Evolutionary conservation across 2,329 filamentous ascomycete species (phyloP), one percentile per base, ranked within the genome.

Genomic region (Dactylellina leptospora): DNA sequence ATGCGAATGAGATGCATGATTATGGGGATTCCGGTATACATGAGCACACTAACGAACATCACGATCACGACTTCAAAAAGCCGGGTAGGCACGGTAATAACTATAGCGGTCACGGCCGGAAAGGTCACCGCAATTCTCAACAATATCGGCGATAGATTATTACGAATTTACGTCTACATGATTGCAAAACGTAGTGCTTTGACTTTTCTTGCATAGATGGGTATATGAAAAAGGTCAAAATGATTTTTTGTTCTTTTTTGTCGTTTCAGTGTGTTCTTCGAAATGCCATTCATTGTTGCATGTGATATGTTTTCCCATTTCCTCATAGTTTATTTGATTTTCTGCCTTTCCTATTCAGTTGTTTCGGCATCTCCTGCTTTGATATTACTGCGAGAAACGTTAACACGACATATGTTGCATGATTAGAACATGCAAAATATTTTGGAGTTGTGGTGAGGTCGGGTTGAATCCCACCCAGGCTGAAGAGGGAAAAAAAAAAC

Each of bases 301-400:
- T 36, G 36, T 4, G 16, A 11, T 45, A 44, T 36, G n/a, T 59
- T 38, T 25, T 38, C 18, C 38, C 5, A n/a, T n/a, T n/a, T n/a
- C n/a, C n/a, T n/a, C n/a, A n/a, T n/a, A n/a, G n/a, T 22, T 22
- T 18, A 40, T 33, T 44, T 22, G 58, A 44, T 45, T 38, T 23
- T 45, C 47, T 33, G 10, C 27, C 20, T 5, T 47, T 47, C 4
- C 38, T 9, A 16, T 30, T 54, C 23, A 27, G 27, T 30, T 54
- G 33, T 55, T 55, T 55, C 51, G 51, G 51, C 28, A 18, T 51
- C 8, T 51, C 9, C 25, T 33, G 3, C 6, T 51, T 51, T 18
- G 23, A 36, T 36, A 36, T 1, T n/a, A 36, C 10, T 40, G 13
- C 36, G 13, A 9, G 10, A 40, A 40, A 40, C n/a, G n/a, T n/a